Evolutionary conservation across 306 rosid species (phyloP).

Genomic region (Leucaena leucocephala): DNA sequence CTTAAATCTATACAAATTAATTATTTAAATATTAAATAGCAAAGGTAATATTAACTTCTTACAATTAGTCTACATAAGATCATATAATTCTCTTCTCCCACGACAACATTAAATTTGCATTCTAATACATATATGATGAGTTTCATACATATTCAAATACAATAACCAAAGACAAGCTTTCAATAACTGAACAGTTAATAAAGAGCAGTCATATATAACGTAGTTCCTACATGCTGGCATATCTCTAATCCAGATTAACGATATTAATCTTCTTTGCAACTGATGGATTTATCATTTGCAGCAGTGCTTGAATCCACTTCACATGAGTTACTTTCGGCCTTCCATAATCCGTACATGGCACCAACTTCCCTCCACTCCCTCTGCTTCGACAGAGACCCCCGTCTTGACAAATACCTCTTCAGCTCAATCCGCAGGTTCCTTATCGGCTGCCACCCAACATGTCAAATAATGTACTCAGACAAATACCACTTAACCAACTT

Average conservation of each 20-base stretch:
- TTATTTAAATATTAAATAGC: too few species aligned
- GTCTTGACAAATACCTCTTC: background rate
- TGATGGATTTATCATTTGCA: background rate
- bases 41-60: background rate
- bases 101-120: background rate
- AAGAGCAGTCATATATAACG: background rate
- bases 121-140: background rate
- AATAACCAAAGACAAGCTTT: background rate
- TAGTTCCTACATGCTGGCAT: background rate
- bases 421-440: slow-evolving; percentile 15
- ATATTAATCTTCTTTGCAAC: background rate
- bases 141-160: background rate
- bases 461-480: background rate
- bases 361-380: background rate
- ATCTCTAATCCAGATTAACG: background rate
- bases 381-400: background rate
- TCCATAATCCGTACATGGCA: background rate
- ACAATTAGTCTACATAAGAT: background rate
- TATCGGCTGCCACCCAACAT: slow-evolving; percentile 5
- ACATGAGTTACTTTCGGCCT: background rate
- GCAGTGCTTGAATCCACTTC: background rate
- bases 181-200: too few species aligned
- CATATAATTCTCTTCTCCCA: background rate
- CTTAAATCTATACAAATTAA: too few species aligned
- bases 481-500: background rate